Conservation (phyloP, 2,329 filamentous ascomycete genomes). For the Sporothrix euskadiensis region DNA sequence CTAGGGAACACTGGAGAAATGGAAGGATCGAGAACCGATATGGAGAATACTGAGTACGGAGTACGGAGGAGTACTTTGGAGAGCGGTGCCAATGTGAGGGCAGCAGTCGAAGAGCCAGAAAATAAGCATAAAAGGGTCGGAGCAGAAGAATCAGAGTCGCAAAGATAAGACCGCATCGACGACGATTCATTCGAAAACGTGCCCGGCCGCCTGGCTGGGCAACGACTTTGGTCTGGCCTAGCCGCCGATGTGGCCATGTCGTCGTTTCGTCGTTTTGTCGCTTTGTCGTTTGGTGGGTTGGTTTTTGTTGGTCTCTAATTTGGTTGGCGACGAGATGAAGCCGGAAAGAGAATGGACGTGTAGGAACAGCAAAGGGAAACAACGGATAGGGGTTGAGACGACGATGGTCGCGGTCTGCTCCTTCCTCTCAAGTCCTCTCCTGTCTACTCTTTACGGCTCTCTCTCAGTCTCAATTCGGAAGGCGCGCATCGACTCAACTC, state of each 20-base stretch:
- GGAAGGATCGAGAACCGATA: neutral
- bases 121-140: no score
- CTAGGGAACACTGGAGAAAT: neutral
- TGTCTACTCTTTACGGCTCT: neutral
- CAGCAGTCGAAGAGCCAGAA: neutral
- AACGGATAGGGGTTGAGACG: slow-evolving; percentile 7
- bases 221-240: neutral
- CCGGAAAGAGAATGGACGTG: neutral
- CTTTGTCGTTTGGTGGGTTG: neutral
- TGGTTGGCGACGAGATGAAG: neutral
- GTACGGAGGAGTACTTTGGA: no score
- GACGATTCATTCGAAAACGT: slow-evolving; percentile 14
- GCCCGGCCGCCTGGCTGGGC: neutral
- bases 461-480: neutral
- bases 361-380: neutral
- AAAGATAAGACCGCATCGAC: neutral
- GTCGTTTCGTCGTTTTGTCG: neutral
- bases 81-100: neutral
- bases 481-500: neutral
- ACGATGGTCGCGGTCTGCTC: neutral
- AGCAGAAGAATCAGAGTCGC: neutral
- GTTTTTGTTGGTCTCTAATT: neutral
- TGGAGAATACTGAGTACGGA: no score
- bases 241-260: slow-evolving; percentile 8
- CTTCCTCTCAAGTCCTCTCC: neutral